phyloP scores from a whole-genome alignment of 1,284 basidiomycete species.

The Irpex sp. region DNA sequence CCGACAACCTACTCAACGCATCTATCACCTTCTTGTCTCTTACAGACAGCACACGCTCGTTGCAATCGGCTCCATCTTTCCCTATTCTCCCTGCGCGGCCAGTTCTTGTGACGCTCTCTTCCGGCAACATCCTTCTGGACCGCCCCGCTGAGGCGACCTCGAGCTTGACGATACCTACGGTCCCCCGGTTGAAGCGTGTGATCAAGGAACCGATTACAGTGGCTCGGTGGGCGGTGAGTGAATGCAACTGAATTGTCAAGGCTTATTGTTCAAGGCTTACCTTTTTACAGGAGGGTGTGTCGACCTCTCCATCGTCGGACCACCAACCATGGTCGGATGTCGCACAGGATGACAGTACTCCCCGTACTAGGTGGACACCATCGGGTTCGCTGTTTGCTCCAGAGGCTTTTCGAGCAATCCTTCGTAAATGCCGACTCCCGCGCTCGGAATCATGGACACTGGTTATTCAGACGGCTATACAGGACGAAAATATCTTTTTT shows the following conservation, averaged over 20 bases:
- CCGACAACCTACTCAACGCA: conserved; percentile 20
- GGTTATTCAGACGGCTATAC: not conserved
- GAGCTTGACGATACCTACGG: conserved; percentile 47
- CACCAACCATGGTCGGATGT: not conserved
- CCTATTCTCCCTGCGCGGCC: conserved; percentile 18
- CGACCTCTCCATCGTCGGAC: not conserved
- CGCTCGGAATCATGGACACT: not conserved
- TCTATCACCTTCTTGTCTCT: conserved; percentile 28
- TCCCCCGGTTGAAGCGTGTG: conserved; percentile 47
- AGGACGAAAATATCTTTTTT: not conserved
- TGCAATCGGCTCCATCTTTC: conserved; percentile 28
- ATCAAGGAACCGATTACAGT: conserved; percentile 47
- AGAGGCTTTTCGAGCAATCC: conserved; percentile 31
- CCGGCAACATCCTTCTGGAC: not conserved
- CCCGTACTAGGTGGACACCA: conserved; percentile 40
- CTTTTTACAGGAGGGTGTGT: conserved; percentile 28
- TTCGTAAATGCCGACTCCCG: conserved; percentile 20
- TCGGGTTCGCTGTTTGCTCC: conserved; percentile 50
- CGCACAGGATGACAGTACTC: conserved; percentile 17
- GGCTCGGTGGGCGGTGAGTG: conserved; percentile 50
- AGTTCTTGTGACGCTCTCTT: conserved; percentile 16
- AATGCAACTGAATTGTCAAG: not conserved
- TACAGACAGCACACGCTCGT: conserved; percentile 22
- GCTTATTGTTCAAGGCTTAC: not conserved
- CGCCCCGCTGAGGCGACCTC: conserved; percentile 21